Evolutionary conservation across 164 flowering plant species (phyloP), one percentile per base, ranked within the genome.

Genomic region (Vitis riparia): DNA sequence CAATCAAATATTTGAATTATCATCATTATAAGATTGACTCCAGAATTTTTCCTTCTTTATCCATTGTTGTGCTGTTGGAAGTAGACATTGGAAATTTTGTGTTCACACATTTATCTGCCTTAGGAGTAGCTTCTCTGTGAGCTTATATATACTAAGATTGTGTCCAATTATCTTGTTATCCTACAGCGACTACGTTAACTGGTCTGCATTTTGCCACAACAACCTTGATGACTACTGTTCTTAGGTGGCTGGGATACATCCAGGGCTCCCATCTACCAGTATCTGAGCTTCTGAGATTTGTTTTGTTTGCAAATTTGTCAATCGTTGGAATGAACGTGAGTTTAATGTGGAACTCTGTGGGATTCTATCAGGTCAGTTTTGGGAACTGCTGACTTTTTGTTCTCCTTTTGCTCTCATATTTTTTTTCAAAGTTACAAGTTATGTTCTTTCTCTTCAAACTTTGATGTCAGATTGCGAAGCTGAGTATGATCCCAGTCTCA

Each of bases 291-390:
- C 67, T 93, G 59, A 91, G 84, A 76, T 91, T 88, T 79, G 87
- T 90, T 27, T 56, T 93, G 29, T 88, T 90, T 78, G 97, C 94
- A 66, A 93, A 93, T 72, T 91, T 89, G 64, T 93, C 98, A 32
- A 93, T 93, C 74, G 95, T 91, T 62, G 97, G 98, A 58, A 93
- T 93, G 97, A 93, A 93, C 75, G 87, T 93, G 72, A 91, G 98
- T 68, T 74, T 93, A 59, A 93, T 93, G 97, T 90, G 93, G 91
- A 93, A 91, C 59, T 91, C 98, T 14, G 95, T 93, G 44, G 98
- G 97, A 51, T 91, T 93, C 60, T 91, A 91, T 72, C 97, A 93
- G 95, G 98, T 91, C 7, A 70, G 66, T 71, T 44, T 27, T 30
- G n/a, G 29, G 58, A 17, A 19, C 8, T 11, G 15, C 27, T 48